Base-by-base conservation (phyloP, 2,329 filamentous ascomycete species). In the Microdochium paspali region DNA sequence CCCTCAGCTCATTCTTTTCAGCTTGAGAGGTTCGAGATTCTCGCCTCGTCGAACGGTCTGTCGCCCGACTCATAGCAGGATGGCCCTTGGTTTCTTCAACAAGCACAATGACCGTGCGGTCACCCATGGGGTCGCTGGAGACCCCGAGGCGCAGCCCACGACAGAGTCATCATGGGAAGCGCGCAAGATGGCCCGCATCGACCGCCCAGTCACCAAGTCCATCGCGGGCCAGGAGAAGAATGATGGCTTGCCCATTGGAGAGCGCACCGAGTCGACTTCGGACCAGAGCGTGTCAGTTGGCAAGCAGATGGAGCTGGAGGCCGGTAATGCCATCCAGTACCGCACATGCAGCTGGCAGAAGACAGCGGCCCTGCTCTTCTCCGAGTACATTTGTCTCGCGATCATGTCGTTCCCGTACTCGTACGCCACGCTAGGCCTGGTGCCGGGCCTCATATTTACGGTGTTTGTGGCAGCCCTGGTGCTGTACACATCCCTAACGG, bases 401-500 rank as follows among this genome's bases (percentile, higher is more conserved):
- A 95, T 95, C 61, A 95, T 96, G 90, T 94, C 87, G 45, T 96
- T 96, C 56, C 90, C 90, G 0, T 95, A 87, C 77, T 95, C 89
- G 0, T 96, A 96, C 66, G 87, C 88, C 40, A 71, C 91, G 24
- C 77, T 96, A 7, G 90, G 90, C 7, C 76, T 96, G 15, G 87
- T 95, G 1, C 90, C 90, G 0, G 90, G 74, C 23, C 65, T 96
- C 47, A 91, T 95, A 51, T 62, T 95, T 61, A 95, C 90, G 0
- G 73, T 86, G 2, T 77, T 91, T 25, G 77, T 94, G 49, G 89
- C 90, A 24, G 76, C 69, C 4, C 66, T 90, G 18, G 90, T 96
- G 1, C 72, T 94, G 4, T 96, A 95, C 64, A 95, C 90, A 7
- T 57, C 57, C 18, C 52, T 59, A 46, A 49, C 60, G 6, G 50